Percentiles rank a stretch among this genome's conserved stretches.
Evolutionary conservation across 2,329 filamentous ascomycete genomes (phyloP).

Genomic region (Paraphaeosphaeria sporulosa): DNA sequence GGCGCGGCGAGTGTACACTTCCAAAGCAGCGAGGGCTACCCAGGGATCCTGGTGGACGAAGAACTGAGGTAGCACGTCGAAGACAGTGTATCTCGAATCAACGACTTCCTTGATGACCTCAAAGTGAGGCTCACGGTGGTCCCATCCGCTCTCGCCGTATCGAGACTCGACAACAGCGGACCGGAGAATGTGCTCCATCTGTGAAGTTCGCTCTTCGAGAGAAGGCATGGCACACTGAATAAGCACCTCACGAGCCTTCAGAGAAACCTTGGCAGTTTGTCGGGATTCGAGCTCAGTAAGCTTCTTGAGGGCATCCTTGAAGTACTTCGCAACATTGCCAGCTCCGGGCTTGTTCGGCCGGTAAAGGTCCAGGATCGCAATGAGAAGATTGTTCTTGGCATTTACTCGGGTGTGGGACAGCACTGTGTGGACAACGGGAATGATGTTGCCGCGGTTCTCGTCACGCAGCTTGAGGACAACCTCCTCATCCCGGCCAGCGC

Average conservation of each 20-base stretch:
- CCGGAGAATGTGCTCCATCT: conserved; percentile 98
- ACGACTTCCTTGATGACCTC: conserved; percentile 96
- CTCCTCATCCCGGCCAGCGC: conserved; percentile 87
- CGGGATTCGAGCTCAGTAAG: conserved; percentile 89
- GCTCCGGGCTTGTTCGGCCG: conserved; percentile 91
- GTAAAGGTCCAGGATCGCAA: conserved; percentile 93
- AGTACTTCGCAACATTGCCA: conserved; percentile 86
- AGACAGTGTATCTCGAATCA: conserved; percentile 98
- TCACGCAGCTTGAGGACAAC: conserved; percentile 93
- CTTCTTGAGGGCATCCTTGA: conserved; percentile 81
- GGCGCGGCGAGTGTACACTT: conserved; percentile 94
- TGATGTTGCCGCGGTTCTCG: conserved; percentile 91
- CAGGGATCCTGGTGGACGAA: conserved; percentile 93
- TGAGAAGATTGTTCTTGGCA: conserved; percentile 90
- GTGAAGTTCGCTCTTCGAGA: conserved; percentile 88
- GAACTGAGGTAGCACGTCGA: conserved; percentile 94
- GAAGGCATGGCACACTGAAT: conserved; percentile 98
- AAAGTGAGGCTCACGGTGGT: conserved; percentile 89
- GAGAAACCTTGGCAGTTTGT: conserved; percentile 89
- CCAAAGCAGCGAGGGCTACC: conserved; percentile 91
- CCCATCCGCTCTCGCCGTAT: conserved; percentile 96
- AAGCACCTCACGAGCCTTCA: conserved; percentile 96
- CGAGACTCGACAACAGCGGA: conserved; percentile 96
- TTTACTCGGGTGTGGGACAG: conserved; percentile 92
- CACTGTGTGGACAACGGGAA: conserved; percentile 84